Conservation (phyloP, 306 rosid species). For the Quillaja saponaria region DNA sequence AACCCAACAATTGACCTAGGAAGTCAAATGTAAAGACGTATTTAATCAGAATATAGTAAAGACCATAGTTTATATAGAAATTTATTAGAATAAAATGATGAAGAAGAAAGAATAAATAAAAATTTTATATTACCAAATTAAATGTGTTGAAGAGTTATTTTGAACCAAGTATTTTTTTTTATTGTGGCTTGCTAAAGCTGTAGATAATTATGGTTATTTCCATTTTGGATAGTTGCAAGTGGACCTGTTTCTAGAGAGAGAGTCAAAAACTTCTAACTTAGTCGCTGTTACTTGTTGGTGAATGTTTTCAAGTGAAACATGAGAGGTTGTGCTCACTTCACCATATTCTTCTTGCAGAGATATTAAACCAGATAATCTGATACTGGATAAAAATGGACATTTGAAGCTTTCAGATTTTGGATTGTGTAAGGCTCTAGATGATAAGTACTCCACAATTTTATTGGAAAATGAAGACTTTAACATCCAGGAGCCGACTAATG, state of each 20-base stretch:
- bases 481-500: conserved; percentile 60
- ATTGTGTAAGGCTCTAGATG: conserved; percentile 96
- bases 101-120: background rate
- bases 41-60: too few relatives aligned
- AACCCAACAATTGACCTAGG: too few relatives aligned
- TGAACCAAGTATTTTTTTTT: background rate
- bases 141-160: background rate
- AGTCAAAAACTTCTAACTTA: background rate
- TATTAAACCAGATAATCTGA: conserved; percentile 97
- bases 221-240: background rate
- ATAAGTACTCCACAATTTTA: conserved; percentile 81
- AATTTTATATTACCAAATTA: conserved; percentile 17
- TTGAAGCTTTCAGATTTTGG: conserved; percentile 99
- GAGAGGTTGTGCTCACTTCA: conserved; percentile 26
- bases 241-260: conserved; percentile 11
- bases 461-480: conserved; percentile 78
- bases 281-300: conserved; percentile 10
- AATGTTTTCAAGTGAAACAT: conserved; percentile 21
- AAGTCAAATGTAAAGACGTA: too few relatives aligned
- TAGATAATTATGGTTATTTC: background rate
- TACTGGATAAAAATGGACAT: conserved; percentile 91
- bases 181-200: conserved; percentile 3
- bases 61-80: too few relatives aligned
- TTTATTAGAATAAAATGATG: too few relatives aligned
- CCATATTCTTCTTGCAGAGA: conserved; percentile 65